Evolutionary conservation across 169 alveolate species (phyloP), one percentile per base, ranked within the genome.

Genomic region (Cyclospora cayetanensis): DNA sequence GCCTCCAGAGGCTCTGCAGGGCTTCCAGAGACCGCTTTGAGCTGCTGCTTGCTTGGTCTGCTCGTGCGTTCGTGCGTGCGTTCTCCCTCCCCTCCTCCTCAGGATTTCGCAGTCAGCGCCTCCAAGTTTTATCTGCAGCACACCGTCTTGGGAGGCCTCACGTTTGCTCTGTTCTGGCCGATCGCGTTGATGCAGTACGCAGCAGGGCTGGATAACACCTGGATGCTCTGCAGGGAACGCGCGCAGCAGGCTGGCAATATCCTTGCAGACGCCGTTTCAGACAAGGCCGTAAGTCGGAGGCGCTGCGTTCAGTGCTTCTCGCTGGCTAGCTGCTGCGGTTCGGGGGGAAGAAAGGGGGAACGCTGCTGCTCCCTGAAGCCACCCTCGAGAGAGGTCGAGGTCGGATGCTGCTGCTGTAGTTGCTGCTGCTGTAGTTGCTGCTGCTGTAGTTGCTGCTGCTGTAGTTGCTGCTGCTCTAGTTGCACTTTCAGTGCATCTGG

Each of bases 201-300:
- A 27, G 95, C 97, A 31, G 95, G 95, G 53, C 92, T 97, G 29
- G 99, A 97, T 89, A 97, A 96, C 92, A 95, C 97, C 35, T 97
- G 98, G 98, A 92, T 96, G 77, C 94, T 96, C 37, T 93, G 95
- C 68, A 92, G 97, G 83, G 97, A 97, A 43, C 93, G 97, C 79
- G 98, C 99, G 22, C 95, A 95, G 91, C 97, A 94, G 87, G 98
- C 97, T 20, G 99, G 99, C 29, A 74, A 94, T 35, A 91, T 96
- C 3, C 95, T 97, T 65, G 99, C 99, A 3, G 97, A 96, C 41
- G 98, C 98, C 15, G 93, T 97, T 25, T 91, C 96, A 63, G 97
- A 96, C 86, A 94, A 72, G 68, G 94, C 90, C 25, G 93, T 74
- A 31, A 68, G 93, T 11, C 1, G 35, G 39, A 39, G 2, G 60